These are phyloP conservation scores for Saccharum spontaneum DNA, from an alignment of 176 grass and related monocot species.

Conservation along the genomic window DNA sequence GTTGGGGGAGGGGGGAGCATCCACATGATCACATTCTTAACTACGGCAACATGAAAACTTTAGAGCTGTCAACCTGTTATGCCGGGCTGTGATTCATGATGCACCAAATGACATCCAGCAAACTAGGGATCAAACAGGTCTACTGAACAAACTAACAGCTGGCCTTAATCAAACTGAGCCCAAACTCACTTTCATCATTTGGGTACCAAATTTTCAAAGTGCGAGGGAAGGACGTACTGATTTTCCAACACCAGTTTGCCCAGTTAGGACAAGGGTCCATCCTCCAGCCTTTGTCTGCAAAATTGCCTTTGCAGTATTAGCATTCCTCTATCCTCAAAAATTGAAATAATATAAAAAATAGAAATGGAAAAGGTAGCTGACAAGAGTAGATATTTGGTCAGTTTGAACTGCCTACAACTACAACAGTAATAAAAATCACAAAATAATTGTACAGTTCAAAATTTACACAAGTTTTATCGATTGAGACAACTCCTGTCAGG, in stretches of 20 bases:
- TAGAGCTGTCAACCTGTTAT: constrained; percentile 9
- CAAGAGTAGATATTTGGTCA: constrained; percentile 12
- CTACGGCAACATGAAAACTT: not conserved
- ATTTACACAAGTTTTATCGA: constrained; percentile 2
- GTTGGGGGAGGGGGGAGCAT: not conserved
- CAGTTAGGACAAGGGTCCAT: constrained; percentile 86
- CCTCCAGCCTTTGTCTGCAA: constrained; percentile 58
- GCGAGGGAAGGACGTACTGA: constrained; percentile 55
- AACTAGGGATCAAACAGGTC: not conserved
- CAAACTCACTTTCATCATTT: constrained; percentile 8
- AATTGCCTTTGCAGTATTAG: constrained; percentile 32
- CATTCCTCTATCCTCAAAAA: constrained; percentile 38
- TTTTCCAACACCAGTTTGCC: constrained; percentile 92
- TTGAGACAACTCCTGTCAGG: not conserved
- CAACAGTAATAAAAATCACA: not conserved
- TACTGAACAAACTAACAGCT: not conserved
- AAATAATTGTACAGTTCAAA: not conserved
- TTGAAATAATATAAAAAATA: constrained; percentile 1
- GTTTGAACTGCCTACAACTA: not conserved
- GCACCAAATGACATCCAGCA: constrained; percentile 16
- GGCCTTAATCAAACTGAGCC: not conserved
- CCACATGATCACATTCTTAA: not conserved
- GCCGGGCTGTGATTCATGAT: not conserved
- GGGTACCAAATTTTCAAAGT: constrained; percentile 1
- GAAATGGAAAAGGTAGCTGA: constrained; percentile 23